Evolutionary conservation across 768 basidiomycete species (phyloP).

Genomic region (Peribolospora baueri): DNA sequence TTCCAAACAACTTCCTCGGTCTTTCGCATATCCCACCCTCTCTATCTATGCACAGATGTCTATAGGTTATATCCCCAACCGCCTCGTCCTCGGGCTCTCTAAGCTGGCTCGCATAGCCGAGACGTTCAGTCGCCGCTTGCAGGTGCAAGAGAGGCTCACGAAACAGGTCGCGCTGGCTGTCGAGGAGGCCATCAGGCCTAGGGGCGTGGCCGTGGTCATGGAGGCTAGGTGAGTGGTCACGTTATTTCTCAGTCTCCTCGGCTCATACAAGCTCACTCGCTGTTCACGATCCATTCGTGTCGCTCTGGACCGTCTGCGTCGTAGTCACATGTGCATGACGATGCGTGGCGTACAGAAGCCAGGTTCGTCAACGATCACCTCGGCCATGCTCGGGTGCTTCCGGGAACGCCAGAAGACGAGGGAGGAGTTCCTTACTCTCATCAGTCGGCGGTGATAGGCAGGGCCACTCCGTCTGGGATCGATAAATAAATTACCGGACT

Average conservation of each 20-base stretch:
- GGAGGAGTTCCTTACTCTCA: conserved; percentile 79
- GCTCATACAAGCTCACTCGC: not conserved
- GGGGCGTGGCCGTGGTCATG: conserved; percentile 97
- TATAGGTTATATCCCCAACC: conserved; percentile 91
- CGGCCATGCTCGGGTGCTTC: conserved; percentile 96
- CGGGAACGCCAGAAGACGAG: conserved; percentile 95
- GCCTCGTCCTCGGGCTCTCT: conserved; percentile 76
- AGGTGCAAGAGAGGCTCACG: conserved; percentile 91
- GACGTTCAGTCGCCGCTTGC: conserved; percentile 80
- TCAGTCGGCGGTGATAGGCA: conserved; percentile 15
- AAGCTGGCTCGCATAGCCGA: conserved; percentile 94
- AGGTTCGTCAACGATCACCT: conserved; percentile 79
- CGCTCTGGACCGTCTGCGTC: not conserved
- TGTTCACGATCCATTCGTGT: not conserved
- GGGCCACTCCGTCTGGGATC: too few species aligned
- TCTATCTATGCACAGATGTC: conserved; percentile 40
- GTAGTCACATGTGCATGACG: conserved; percentile 91
- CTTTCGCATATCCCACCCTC: not conserved
- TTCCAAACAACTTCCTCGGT: conserved; percentile 1
- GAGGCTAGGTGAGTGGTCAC: conserved; percentile 62
- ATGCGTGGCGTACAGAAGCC: conserved; percentile 99
- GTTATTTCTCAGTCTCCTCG: not conserved
- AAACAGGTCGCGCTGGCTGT: conserved; percentile 96
- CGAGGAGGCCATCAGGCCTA: conserved; percentile 89
- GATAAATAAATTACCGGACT: too few species aligned